Evolutionary conservation across 75 land plant species (phyloP), one percentile per base, ranked within the genome.

Genomic region (Pinus albicaulis): DNA sequence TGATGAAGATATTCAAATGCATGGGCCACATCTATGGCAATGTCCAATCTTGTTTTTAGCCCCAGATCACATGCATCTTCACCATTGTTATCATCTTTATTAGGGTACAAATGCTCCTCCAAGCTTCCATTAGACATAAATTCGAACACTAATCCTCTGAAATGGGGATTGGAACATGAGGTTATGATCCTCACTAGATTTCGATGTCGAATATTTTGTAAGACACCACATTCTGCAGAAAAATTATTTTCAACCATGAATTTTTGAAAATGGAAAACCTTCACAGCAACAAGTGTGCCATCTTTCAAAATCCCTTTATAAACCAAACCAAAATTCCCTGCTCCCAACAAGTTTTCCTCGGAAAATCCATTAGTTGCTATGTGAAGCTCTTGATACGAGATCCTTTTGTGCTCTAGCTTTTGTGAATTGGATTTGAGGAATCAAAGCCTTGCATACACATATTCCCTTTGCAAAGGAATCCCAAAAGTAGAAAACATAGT

Each of bases 1-100:
- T 61, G 74, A 59, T 83, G 85, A 8, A 83, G 62, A 24, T 83
- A 83, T 19, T 84, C 58, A 57, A 83, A 23, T 15, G 84, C 85
- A 25, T 81, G 78, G 11, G 83, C 84, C 16, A 80, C 19, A 76
- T 83, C 74, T 7, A 83, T 76, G 20, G 84, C 78, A 58, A 83
- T 83, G 5, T 81, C 78, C 74, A 83, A 63, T 36, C 78, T 36
- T n/a, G 59, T 75, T 11, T 13, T 23, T 0, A 72, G 53, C 4
- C 19, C 56, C 26, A 72, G 20, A 4, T 14, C n/a, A 65, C 41
- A 38, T 5, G 0, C 41, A 38, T 38, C 4, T 36, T 36, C 38
- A 36, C 38, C 38, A 36, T 36, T 36, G 3, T 38, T 15, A 28
- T 28, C 56, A 41, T 44, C 56, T 12, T 3, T 11, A 14, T 53